These are phyloP conservation scores for Fusarium burgessii DNA, from an alignment of 2,329 filamentous ascomycete genomes.

Conservation along the genomic window DNA sequence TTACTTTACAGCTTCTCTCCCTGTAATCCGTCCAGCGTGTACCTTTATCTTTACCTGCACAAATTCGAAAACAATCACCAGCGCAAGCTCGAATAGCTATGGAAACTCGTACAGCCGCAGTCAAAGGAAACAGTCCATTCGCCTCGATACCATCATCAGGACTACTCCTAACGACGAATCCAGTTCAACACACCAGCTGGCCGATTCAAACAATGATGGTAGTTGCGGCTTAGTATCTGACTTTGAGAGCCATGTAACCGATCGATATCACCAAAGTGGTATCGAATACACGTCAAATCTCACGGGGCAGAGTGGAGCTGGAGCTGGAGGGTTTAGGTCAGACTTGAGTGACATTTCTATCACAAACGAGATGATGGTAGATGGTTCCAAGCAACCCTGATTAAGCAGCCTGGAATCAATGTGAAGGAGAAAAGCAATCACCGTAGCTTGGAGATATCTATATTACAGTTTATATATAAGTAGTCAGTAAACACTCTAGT, in stretches of 20 bases:
- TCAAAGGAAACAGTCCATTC: conserved; percentile 39
- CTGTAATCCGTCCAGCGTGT: conserved; percentile 39
- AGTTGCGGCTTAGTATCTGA: conserved; percentile 24
- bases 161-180: conserved; percentile 22
- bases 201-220: conserved; percentile 13
- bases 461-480: not conserved
- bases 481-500: not conserved
- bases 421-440: not conserved
- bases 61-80: conserved; percentile 18
- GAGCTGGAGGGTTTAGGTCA: not conserved
- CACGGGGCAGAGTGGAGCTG: conserved; percentile 12
- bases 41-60: conserved; percentile 35
- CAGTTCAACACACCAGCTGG: conserved; percentile 40
- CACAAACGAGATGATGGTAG: conserved; percentile 39
- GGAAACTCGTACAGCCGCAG: conserved; percentile 30
- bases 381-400: not conserved
- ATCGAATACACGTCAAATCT: conserved; percentile 24
- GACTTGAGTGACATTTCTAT: conserved; percentile 35
- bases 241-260: conserved; percentile 38
- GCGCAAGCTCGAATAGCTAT: conserved; percentile 35
- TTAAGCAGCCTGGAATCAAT: not conserved
- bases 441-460: not conserved
- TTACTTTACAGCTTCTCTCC: conserved; percentile 35
- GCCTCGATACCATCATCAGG: conserved; percentile 32
- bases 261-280: conserved; percentile 17